Evolutionary conservation across 2,329 filamentous ascomycete genomes (phyloP).

Genomic region (Paecilomyces sp.): DNA sequence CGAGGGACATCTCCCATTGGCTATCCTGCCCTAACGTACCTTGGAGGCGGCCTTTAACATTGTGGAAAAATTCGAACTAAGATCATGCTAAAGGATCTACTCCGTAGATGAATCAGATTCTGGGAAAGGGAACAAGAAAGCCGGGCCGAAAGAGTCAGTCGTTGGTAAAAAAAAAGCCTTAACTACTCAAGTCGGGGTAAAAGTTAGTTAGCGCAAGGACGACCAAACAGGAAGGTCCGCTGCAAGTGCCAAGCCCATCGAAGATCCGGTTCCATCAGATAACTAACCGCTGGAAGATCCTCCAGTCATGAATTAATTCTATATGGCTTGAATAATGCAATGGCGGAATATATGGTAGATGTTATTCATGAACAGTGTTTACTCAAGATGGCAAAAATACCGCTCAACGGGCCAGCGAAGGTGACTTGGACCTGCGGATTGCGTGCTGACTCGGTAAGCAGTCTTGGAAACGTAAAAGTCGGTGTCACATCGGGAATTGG

Average conservation of each 20-base stretch:
- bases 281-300: background rate
- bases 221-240: conserved; percentile 9
- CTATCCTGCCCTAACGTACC: background rate
- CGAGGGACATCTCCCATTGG: background rate
- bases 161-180: background rate
- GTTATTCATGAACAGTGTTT: background rate
- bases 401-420: background rate
- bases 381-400: background rate
- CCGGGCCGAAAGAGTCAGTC: background rate
- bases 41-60: background rate
- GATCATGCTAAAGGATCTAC: background rate
- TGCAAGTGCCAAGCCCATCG: background rate
- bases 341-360: background rate
- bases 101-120: conserved; percentile 5
- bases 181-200: background rate
- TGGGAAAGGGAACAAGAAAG: background rate
- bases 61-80: background rate
- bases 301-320: background rate
- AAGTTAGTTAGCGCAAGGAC: conserved; percentile 5
- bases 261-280: background rate
- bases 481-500: background rate
- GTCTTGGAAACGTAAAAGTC: background rate
- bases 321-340: background rate
- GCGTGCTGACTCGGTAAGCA: background rate
- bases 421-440: background rate